Base-by-base conservation (phyloP, 139 green algal genomes). In the Pleodorina starrii region DNA sequence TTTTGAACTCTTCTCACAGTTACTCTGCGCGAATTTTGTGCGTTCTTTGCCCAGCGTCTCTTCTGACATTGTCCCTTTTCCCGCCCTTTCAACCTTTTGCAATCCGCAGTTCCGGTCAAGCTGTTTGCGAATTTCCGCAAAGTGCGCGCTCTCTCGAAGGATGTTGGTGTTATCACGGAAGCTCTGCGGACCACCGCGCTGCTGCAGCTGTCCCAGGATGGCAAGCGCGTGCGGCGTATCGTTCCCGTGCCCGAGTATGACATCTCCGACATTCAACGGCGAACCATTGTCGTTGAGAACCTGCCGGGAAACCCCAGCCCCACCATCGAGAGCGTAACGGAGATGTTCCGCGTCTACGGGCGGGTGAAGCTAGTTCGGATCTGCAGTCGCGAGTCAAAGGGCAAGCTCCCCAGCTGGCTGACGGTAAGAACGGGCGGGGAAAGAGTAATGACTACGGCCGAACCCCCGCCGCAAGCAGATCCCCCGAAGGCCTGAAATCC, bases 91-190 rank as follows among this genome's bases (percentile, higher is more conserved):
- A 12, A n/a, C n/a, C n/a, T n/a, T n/a, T n/a, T n/a, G n/a, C n/a
- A n/a, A n/a, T n/a, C 68, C 50, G 88, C 92, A 96, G 94, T 96
- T 36, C 93, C 93, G n/a, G 35, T 96, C n/a, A 90, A 91, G 59
- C 75, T 94, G 21, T 93, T 96, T 48, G 90, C 90, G 36, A 91
- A 91, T 51, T 96, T 96, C 91, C 91, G 93, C 50, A 93, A 93
- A 38, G 92, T 96, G 16, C 90, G 91, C 19, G 91, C 90, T 2
- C 85, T 96, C 19, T 93, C 87, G 38, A 90, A 87, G 19, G 87
- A 94, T 17, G 44, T 91, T 14, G 27, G 40, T 0, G 32, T 90
- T 0, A 90, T 97, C 44, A 66, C 90, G 2, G 77, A 84, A 2
- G 93, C 94, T 4, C 90, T 97, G 27, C 50, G 78, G 2, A 32